Percentiles rank a stretch among this genome's conserved stretches.
phyloP scores from a whole-genome alignment of 2,329 filamentous ascomycete genomes.

The Monosporascus sp. region DNA sequence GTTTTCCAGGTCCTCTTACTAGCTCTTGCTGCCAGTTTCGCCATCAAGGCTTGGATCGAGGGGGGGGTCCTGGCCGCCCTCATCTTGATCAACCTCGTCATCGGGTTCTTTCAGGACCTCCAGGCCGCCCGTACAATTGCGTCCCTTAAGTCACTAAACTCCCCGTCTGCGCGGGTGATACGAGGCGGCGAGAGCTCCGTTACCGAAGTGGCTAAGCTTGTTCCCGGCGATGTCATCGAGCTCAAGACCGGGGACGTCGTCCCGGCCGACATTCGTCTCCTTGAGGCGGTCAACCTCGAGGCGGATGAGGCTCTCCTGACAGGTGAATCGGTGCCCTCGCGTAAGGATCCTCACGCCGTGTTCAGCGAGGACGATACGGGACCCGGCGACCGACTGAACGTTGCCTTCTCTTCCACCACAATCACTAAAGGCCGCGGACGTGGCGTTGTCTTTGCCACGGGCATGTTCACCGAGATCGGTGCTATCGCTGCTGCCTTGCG shows the following conservation, averaged over 20 bases:
- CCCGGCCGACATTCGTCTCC: constrained; percentile 61
- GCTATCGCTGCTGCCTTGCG: constrained; percentile 67
- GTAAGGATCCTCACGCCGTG: constrained; percentile 53
- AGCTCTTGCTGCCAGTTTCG: constrained; percentile 33
- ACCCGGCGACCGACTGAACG: constrained; percentile 64
- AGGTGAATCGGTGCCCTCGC: constrained; percentile 65
- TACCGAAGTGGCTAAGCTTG: constrained; percentile 51
- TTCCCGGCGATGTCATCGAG: constrained; percentile 60
- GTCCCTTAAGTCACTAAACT: constrained; percentile 52
- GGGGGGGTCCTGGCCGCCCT: constrained; percentile 58
- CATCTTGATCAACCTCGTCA: constrained; percentile 61
- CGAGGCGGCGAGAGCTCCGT: constrained; percentile 45
- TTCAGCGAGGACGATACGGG: constrained; percentile 49
- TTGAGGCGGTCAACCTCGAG: constrained; percentile 66
- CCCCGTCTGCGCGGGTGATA: constrained; percentile 54
- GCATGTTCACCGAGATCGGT: constrained; percentile 70
- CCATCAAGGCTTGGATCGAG: constrained; percentile 59
- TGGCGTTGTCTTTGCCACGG: constrained; percentile 65
- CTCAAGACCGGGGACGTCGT: constrained; percentile 63
- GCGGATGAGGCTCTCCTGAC: constrained; percentile 72
- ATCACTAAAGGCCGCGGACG: constrained; percentile 64
- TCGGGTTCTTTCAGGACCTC: constrained; percentile 60
- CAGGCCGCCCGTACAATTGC: constrained; percentile 58
- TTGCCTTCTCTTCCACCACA: constrained; percentile 67
- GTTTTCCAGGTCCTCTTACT: too few relatives aligned